These are phyloP conservation scores for Brasenia schreberi DNA, from an alignment of 164 flowering plant genomes.

Conservation along the genomic window DNA sequence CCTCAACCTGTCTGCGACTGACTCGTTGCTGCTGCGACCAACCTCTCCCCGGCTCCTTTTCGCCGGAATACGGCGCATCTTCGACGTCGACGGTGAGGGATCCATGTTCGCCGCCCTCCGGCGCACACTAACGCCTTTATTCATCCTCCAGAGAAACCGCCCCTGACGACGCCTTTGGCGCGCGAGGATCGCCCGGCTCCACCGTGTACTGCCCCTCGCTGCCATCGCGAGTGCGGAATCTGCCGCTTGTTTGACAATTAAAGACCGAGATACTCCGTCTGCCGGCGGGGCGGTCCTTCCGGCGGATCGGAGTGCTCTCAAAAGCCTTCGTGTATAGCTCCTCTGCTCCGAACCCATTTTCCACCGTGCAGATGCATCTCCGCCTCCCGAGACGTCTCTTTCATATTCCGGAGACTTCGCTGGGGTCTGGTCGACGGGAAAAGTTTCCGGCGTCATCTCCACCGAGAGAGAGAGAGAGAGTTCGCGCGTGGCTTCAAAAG, in stretches of 20 bases:
- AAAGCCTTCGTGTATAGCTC: constrained; percentile 52
- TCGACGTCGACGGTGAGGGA: neutral
- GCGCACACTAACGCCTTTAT: neutral
- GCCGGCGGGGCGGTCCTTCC: constrained; percentile 11
- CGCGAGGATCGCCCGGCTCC: constrained; percentile 68
- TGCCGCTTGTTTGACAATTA: constrained; percentile 52
- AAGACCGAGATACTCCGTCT: constrained; percentile 13
- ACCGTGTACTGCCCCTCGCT: constrained; percentile 50
- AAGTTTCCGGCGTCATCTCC: neutral
- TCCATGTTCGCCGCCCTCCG: neutral
- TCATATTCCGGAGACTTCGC: neutral
- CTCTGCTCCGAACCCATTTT: constrained; percentile 13
- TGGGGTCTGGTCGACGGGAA: neutral
- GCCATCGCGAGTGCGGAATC: constrained; percentile 50
- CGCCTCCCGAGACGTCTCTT: neutral
- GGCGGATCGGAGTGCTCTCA: constrained; percentile 40
- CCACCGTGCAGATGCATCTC: neutral
- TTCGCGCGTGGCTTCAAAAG: neutral
- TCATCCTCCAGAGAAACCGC: neutral
- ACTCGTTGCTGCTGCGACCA: constrained; percentile 14
- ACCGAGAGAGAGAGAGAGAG: neutral
- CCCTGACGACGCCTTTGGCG: constrained; percentile 12
- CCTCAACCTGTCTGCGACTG: constrained; percentile 33
- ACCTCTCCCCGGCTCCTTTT: neutral
- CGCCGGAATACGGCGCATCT: neutral